Base-by-base conservation (phyloP, 192 early-diverging fungal species). In the Cetraspora pellucida region DNA sequence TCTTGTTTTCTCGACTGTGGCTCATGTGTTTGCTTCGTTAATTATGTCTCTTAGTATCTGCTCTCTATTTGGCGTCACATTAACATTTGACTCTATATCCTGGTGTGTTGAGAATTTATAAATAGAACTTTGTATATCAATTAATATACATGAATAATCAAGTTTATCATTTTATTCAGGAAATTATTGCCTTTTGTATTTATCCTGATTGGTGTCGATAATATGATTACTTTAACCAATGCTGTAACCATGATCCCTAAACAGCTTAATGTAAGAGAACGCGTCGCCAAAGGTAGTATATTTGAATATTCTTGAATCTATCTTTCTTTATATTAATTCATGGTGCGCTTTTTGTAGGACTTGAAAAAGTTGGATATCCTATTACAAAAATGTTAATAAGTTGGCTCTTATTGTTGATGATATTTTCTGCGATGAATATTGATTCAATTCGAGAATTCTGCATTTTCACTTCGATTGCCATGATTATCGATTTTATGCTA, bases 181-280 rank as follows among this genome's bases (percentile, higher is more conserved):
- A 45, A 47, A 7, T 23, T 68, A n/a, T 68, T 68, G 6, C 88
- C 91, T 5, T 89, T 93, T 46, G 82, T 93, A 30, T 83, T 91
- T 61, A 90, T 90, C 75, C 84, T 89, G 2, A 85, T 91, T n/a
- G 90, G 91, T 0, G 84, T 95, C 3, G 94, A 95, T 72, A 95
- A 95, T 55, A 88, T 93, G 23, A 89, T 89, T 77, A 85, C 90
- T 11, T 65, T 95, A 50, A 92, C 92, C 7, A 90, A 92, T 52
- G 90, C 91, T 14, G 89, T 93, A 6, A 88, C 93, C 0, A 83
- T 82, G 28, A 89, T 90, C 46, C 89, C 90, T 9, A 83, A 89
- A 61, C 91, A 94, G 78, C 79, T 93, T 61, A 86, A 89, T 8
- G 91, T 95, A 23, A 89, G 82, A 69, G 91, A 95, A 76, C 84